A percentile compares a stretch with the other conserved stretches of the same genome.
Conservation (phyloP, 2,329 filamentous ascomycete species). For the Fusarium veterinarium region DNA sequence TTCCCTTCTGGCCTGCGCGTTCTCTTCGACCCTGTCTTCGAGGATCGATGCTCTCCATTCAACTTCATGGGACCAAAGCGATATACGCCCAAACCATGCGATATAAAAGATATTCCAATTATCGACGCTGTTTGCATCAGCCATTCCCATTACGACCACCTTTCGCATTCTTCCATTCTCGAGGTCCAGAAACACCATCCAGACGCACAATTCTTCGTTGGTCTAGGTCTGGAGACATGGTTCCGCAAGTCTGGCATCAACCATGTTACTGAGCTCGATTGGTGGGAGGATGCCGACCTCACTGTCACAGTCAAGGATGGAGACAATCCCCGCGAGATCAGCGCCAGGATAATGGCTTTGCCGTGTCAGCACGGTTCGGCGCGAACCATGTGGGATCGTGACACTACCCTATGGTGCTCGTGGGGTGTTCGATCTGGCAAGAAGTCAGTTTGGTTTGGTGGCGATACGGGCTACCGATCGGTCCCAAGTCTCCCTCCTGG, state of each 20-base stretch:
- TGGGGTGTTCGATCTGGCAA: conserved; percentile 82
- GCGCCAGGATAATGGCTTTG: conserved; percentile 77
- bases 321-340: conserved; percentile 60
- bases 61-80: conserved; percentile 77
- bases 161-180: conserved; percentile 80
- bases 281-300: conserved; percentile 91
- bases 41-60: conserved; percentile 85
- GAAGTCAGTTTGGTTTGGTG: conserved; percentile 87
- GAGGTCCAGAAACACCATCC: conserved; percentile 79
- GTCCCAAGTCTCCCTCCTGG: conserved; percentile 73
- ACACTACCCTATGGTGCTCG: conserved; percentile 85
- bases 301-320: conserved; percentile 59
- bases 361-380: conserved; percentile 87
- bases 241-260: conserved; percentile 76
- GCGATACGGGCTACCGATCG: conserved; percentile 89
- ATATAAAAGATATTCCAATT: conserved; percentile 79
- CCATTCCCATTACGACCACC: conserved; percentile 93
- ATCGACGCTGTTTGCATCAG: conserved; percentile 85
- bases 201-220: conserved; percentile 87
- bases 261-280: conserved; percentile 90
- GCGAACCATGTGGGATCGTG: conserved; percentile 74
- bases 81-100: conserved; percentile 81
- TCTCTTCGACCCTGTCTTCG: conserved; percentile 94
- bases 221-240: conserved; percentile 85
- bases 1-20: conserved; percentile 88